phyloP scores from a whole-genome alignment of 805 yeast species.

The Starmerella floricola region DNA sequence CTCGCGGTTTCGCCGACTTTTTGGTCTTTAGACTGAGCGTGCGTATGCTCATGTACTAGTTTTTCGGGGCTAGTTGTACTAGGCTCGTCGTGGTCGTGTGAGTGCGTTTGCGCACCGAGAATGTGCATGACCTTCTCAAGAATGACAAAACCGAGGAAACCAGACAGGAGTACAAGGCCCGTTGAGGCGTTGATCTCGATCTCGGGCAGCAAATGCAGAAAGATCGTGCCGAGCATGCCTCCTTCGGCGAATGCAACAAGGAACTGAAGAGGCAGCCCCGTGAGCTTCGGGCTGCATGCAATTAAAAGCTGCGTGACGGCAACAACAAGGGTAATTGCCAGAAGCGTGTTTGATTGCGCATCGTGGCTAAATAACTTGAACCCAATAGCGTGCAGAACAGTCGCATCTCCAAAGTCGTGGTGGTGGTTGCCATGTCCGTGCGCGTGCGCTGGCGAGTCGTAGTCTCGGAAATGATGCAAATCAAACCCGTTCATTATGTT shows the following conservation, averaged over 20 bases:
- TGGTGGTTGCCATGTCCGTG: background rate
- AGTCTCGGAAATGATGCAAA: background rate
- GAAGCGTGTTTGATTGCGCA: slow-evolving; percentile 14
- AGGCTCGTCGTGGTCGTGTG: slow-evolving; percentile 27
- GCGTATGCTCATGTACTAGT: slow-evolving; percentile 8
- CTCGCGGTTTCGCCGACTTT: slow-evolving; percentile 6
- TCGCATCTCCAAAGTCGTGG: background rate
- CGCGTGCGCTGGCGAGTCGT: slow-evolving; percentile 1
- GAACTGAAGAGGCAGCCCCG: slow-evolving; percentile 39
- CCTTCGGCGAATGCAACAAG: slow-evolving; percentile 67
- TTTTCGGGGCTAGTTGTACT: too few species aligned
- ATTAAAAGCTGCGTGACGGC: slow-evolving; percentile 15
- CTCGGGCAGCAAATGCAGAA: slow-evolving; percentile 55
- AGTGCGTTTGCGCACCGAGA: slow-evolving; percentile 37
- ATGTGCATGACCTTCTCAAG: slow-evolving; percentile 52
- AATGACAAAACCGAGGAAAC: slow-evolving; percentile 47
- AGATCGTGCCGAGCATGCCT: slow-evolving; percentile 62
- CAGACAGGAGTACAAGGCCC: slow-evolving; percentile 47
- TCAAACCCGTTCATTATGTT: background rate
- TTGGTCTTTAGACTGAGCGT: background rate
- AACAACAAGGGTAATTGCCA: slow-evolving; percentile 14
- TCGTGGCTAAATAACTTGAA: slow-evolving; percentile 9
- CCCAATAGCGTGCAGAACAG: background rate
- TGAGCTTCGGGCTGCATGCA: slow-evolving; percentile 27
- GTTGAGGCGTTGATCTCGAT: slow-evolving; percentile 38